These are phyloP conservation scores for Cryptococcus maquisensis DNA, from an alignment of 1,284 basidiomycete species.

Conservation along the genomic window DNA sequence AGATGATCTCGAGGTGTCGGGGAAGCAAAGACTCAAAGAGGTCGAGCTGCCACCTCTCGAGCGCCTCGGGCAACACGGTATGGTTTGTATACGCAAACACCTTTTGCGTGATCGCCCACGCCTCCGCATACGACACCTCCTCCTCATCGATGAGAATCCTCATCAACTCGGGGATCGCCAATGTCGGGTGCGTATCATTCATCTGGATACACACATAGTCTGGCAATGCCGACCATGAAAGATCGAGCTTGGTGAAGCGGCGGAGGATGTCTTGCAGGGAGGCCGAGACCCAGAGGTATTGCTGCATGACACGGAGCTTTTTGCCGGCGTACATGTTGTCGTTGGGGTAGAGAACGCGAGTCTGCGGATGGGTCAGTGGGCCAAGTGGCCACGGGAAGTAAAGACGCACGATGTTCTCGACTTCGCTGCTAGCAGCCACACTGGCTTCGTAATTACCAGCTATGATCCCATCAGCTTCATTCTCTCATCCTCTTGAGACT, in stretches of 20 bases:
- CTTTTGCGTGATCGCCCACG: constrained; percentile 80
- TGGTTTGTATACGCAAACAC: constrained; percentile 88
- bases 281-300: constrained; percentile 59
- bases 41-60: constrained; percentile 79
- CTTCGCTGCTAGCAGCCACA: constrained; percentile 77
- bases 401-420: constrained; percentile 66
- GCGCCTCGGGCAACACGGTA: constrained; percentile 45
- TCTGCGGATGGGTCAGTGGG: constrained; percentile 40
- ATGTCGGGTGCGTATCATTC: constrained; percentile 80
- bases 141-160: constrained; percentile 77
- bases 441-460: constrained; percentile 86
- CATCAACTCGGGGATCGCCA: constrained; percentile 91
- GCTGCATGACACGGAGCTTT: constrained; percentile 86
- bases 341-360: constrained; percentile 68
- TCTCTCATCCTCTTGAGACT: not conserved
- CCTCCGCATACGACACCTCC: constrained; percentile 71
- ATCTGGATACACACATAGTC: constrained; percentile 82
- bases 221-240: constrained; percentile 56
- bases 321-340: constrained; percentile 61
- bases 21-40: constrained; percentile 77
- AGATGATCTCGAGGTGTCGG: constrained; percentile 69
- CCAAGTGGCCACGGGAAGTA: not conserved
- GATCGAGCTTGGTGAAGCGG: constrained; percentile 50
- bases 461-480: not conserved
- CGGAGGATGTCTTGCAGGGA: constrained; percentile 71